Base-by-base conservation (phyloP, 2,329 filamentous ascomycete species). In the Penicillium sp. region DNA sequence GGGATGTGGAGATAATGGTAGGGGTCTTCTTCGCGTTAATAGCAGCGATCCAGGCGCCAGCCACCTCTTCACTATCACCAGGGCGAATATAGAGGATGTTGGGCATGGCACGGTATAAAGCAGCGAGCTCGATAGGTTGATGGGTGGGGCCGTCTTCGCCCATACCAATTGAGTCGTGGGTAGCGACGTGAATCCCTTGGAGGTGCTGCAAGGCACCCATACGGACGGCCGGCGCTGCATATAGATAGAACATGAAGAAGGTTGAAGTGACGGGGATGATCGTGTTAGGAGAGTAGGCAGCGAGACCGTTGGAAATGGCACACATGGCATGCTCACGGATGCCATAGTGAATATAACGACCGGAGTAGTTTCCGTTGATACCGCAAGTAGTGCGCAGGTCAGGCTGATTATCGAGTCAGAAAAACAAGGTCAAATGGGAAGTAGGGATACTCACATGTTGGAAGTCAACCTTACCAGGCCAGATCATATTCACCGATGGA, bases 221-320 rank as follows among this genome's bases (percentile, higher is more conserved):
- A 14, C 85, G 81, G 2, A 87, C 78, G 7, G 79, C 84, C 0
- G 83, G 80, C 0, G 85, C 84, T 10, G 83, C 83, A 56, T 76
- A 77, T 72, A 82, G 72, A 62, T 86, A 86, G 70, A 87, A 87
- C 82, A 87, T 87, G 75, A 86, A 86, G 72, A 87, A 87, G 4
- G 78, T 80, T 0, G 81, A 81, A 1, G 84, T 87, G 35, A 86
- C 72, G 0, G 84, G 84, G 8, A 87, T 71, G 61, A 87, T 80
- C 0, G 83, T 84, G 25, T 78, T 80, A 35, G 77, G 81, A 57
- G 76, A 75, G 58, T 78, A 88, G 1, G 85, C 85, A 0, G 85
- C 84, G 4, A 88, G 70, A 3, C 85, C 86, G 67, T 96, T 96
- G 82, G 96, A 90, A 79, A 96, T 91, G 72, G 90, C 90, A 2